Evolutionary conservation across 1,284 basidiomycete genomes (phyloP), one percentile per base, ranked within the genome.

Genomic region (Ceratobasidium sp.): DNA sequence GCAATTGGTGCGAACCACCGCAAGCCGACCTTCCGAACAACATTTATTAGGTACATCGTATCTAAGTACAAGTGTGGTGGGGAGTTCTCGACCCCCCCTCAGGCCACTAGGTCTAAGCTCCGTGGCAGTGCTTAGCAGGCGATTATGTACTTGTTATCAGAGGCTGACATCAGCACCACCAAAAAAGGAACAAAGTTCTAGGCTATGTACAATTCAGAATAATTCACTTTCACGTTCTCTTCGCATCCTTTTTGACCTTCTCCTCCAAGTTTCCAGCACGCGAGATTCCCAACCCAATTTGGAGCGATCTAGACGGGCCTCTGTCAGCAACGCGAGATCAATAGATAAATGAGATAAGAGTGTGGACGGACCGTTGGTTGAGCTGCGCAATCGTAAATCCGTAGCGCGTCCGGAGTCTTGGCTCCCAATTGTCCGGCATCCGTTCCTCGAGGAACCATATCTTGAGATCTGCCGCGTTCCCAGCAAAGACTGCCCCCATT

Each of bases 381-480:
- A 76, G 61, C 3, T 31, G 48, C 2, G 54, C 39, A 22, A 76
- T 76, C 2, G 75, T 76, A 27, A 76, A 69, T 14, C 75, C 75
- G 34, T 62, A 61, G 9, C 74, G 22, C 9, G 62, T 39, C 14
- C 63, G 72, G 24, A 27, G 14, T 19, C 27, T 61, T 9, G 75
- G 65, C 24, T 72, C 61, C 75, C 75, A 76, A 22, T 72, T 62
- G 19, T 76, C 73, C 0, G 75, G 75, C 54, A 74, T 68, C 19
- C 75, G 75, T 34, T 76, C 75, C 63, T 76, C 75, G 19, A 74
- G 39, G 49, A 76, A 68, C 61, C 74, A 66, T 2, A 58, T 65
- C 49, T 74, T 68, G 73, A 76, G 61, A 49, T 68, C 72, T 14
- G 64, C 75, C 34, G 64, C 64, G 16, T 74, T 65, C 3, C 75